phyloP scores from a whole-genome alignment of 1,284 basidiomycete genomes.

The Ganoderma boninense region DNA sequence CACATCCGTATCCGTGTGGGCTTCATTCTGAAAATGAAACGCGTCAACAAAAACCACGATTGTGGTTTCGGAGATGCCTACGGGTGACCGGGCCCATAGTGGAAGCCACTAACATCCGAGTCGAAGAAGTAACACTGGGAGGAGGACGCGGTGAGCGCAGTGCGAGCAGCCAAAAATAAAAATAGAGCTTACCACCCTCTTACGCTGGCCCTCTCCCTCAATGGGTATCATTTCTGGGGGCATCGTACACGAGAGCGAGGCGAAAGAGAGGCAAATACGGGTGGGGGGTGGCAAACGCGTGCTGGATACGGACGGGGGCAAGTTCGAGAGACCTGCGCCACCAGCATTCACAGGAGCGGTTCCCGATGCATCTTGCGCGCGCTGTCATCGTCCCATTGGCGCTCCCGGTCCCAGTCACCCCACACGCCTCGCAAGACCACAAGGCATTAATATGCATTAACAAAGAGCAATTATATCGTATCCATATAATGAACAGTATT shows the following conservation, averaged over 20 bases:
- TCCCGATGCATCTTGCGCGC: constrained; percentile 26
- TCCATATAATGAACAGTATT: constrained; percentile 3
- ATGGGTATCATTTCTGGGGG: constrained; percentile 69
- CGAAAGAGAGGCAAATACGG: background rate
- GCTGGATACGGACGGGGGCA: constrained; percentile 17
- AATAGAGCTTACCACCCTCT: constrained; percentile 75
- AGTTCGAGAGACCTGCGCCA: constrained; percentile 23
- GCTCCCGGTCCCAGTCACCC: background rate
- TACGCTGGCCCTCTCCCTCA: constrained; percentile 73
- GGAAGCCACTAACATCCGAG: constrained; percentile 97
- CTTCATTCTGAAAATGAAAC: constrained; percentile 76
- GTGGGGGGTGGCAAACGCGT: constrained; percentile 8
- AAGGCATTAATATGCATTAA: constrained; percentile 4
- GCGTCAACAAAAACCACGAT: constrained; percentile 16
- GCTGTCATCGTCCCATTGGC: background rate
- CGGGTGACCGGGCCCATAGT: constrained; percentile 96
- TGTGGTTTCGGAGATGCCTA: constrained; percentile 45
- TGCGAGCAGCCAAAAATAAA: constrained; percentile 16
- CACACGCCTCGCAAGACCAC: background rate
- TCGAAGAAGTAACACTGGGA: constrained; percentile 96
- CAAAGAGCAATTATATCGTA: background rate
- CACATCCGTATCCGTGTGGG: constrained; percentile 99
- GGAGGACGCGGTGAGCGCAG: constrained; percentile 2
- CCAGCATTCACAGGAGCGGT: constrained; percentile 11
- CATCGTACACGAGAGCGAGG: constrained; percentile 42